These are phyloP conservation scores for Termitomyces heimii DNA, from an alignment of 768 basidiomycete genomes.

Conservation along the genomic window DNA sequence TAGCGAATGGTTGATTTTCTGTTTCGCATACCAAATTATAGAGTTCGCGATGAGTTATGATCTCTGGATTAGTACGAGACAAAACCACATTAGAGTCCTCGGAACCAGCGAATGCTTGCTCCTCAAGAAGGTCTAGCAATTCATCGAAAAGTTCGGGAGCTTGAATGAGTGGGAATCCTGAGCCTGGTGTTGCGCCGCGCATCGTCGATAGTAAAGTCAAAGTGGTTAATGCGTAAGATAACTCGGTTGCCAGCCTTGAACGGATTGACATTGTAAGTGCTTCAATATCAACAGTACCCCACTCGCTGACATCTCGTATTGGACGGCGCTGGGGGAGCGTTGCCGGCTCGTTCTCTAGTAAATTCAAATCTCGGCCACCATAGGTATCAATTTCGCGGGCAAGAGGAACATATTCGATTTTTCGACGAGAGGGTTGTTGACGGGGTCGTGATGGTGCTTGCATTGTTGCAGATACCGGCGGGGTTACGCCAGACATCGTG, in stretches of 20 bases:
- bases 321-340: constrained; percentile 48
- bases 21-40: constrained; percentile 52
- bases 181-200: constrained; percentile 55
- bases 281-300: constrained; percentile 88
- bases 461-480: constrained; percentile 24
- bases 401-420: constrained; percentile 85
- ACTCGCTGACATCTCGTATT: constrained; percentile 72
- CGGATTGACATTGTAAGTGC: constrained; percentile 91
- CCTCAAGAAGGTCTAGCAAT: constrained; percentile 80
- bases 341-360: constrained; percentile 55
- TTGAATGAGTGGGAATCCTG: constrained; percentile 71
- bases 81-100: constrained; percentile 24
- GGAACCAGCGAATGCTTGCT: constrained; percentile 60
- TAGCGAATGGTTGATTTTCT: constrained; percentile 55
- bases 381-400: constrained; percentile 68
- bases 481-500: constrained; percentile 16
- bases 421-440: constrained; percentile 58
- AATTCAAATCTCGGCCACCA: constrained; percentile 76
- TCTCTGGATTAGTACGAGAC: constrained; percentile 25
- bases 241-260: constrained; percentile 75
- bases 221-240: constrained; percentile 87
- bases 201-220: constrained; percentile 77
- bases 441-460: constrained; percentile 30
- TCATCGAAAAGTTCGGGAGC: constrained; percentile 84
- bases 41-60: constrained; percentile 64